Conservation (phyloP, 2,329 filamentous ascomycete species). For the Parascedosporium putredinis region DNA sequence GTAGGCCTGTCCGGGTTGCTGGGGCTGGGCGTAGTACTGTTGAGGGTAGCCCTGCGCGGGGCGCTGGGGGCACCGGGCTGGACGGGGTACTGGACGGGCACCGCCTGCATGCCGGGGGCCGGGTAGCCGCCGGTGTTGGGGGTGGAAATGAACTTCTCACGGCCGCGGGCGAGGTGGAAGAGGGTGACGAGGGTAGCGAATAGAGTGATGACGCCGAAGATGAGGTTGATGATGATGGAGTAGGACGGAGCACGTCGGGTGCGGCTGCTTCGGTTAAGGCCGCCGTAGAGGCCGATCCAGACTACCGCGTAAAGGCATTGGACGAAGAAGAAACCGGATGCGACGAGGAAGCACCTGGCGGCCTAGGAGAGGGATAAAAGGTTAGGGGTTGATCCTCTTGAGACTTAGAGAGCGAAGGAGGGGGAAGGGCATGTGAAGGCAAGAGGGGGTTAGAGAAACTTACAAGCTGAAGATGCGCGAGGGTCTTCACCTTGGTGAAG, state of each 20-base stretch:
- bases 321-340: conserved; percentile 22
- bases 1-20: neutral
- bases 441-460: neutral
- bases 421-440: neutral
- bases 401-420: neutral
- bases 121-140: too few species aligned
- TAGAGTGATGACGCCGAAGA: conserved; percentile 7
- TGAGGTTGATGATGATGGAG: neutral
- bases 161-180: conserved; percentile 18
- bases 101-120: neutral
- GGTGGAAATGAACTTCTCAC: conserved; percentile 18
- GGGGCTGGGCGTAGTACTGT: neutral
- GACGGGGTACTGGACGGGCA: conserved; percentile 1
- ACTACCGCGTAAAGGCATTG: conserved; percentile 28
- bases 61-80: neutral
- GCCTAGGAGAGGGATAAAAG: neutral
- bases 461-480: neutral
- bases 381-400: neutral
- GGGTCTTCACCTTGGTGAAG: conserved; percentile 1
- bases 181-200: conserved; percentile 17
- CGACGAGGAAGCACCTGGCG: neutral
- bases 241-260: neutral
- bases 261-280: neutral
- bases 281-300: conserved; percentile 21
- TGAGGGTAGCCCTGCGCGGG: neutral